Evolutionary conservation across 139 green algal genomes (phyloP), one percentile per base, ranked within the genome.

Genomic region (Chlorella sp.): DNA sequence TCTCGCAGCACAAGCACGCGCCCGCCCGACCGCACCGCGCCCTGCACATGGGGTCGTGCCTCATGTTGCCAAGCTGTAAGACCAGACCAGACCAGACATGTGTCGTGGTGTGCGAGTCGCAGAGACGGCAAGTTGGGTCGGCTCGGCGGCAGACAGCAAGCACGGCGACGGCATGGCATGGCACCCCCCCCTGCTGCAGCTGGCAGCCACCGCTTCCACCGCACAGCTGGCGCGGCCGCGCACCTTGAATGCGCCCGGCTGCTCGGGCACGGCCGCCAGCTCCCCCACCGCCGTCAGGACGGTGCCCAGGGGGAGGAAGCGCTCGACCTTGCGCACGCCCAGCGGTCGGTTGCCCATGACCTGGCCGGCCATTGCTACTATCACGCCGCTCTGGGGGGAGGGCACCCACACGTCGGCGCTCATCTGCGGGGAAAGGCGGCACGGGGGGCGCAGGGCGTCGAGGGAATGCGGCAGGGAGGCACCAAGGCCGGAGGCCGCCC

Each of bases 221-320:
- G 17, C 17, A 55, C 46, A 55, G 46, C 17, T 27, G 17, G 46
- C 46, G 17, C 14, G 46, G 46, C 46, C 46, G 36, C 71, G 1
- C 71, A 77, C 71, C 59, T 60, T 15, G 42, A 80, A 84, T 29
- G 31, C 36, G 1, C 36, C 46, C 11, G 53, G 50, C 46, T 74
- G 45, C n/a, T 84, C 79, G 36, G 71, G 21, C 27, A 79, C 79
- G 0, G 35, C 21, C 25, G 8, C 15, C 59, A 85, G 56, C 74
- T 85, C 79, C 3, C 79, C 79, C 40, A 85, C 50, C 0, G 74
- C 79, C 33, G 79, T 82, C 25, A 85, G 38, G 36, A 41, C 14
- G 25, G 64, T 62, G 11, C 79, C 79, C 15, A 67, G 29, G 0
- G 68, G 67, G 55, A 85, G 55, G 29, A 35, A 33, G 25, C 56